Evolutionary conservation across 2,329 filamentous ascomycete genomes (phyloP).

Genomic region (Colletotrichum somersetense): DNA sequence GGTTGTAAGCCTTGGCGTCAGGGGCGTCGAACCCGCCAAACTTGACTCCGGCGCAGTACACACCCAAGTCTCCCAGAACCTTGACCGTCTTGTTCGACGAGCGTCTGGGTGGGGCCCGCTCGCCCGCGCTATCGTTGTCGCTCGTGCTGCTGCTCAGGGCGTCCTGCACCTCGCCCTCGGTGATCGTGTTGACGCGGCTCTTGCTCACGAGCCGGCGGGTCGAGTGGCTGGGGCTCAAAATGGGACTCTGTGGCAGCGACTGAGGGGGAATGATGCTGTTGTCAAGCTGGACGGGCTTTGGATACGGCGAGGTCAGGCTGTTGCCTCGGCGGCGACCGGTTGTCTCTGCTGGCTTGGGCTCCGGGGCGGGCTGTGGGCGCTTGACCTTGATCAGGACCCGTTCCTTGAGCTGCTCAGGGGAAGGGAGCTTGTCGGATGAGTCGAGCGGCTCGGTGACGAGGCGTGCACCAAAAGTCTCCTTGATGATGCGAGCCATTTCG

Average conservation of each 20-base stretch:
- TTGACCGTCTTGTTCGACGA: constrained; percentile 88
- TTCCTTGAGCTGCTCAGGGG: constrained; percentile 86
- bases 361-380: constrained; percentile 64
- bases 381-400: constrained; percentile 96
- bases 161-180: constrained; percentile 68
- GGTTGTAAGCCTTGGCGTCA: constrained; percentile 89
- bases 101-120: constrained; percentile 68
- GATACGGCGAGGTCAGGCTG: constrained; percentile 84
- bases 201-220: constrained; percentile 62
- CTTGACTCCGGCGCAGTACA: constrained; percentile 81
- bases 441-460: constrained; percentile 83
- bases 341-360: constrained; percentile 50
- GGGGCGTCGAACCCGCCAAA: constrained; percentile 83
- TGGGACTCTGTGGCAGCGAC: constrained; percentile 66
- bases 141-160: constrained; percentile 74
- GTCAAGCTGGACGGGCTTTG: constrained; percentile 73
- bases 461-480: constrained; percentile 82
- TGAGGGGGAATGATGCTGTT: constrained; percentile 64
- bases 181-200: constrained; percentile 69
- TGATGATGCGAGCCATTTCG: constrained; percentile 91
- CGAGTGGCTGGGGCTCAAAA: constrained; percentile 65
- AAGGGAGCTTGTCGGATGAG: constrained; percentile 77
- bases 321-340: constrained; percentile 68
- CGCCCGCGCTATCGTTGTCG: constrained; percentile 80
- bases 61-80: constrained; percentile 85